Evolutionary conservation across 306 rosid genomes (phyloP).

Genomic region (Sicyos baderoa): DNA sequence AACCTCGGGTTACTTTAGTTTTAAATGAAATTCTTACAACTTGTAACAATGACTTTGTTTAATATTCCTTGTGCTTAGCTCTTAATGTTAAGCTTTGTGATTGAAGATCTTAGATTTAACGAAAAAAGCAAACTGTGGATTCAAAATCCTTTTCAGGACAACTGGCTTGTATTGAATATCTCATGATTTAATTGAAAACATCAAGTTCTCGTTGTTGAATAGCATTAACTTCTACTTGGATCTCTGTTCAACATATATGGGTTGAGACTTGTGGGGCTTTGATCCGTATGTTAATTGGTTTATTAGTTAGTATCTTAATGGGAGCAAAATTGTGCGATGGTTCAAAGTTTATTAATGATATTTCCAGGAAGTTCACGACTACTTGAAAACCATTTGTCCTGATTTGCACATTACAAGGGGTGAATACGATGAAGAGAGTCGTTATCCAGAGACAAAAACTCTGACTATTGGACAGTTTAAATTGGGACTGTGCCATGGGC

Average conservation of each 20-base stretch:
- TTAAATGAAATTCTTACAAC: too few species aligned
- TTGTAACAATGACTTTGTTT: too few species aligned
- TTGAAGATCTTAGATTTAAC: constrained; percentile 1
- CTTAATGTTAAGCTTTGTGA: not conserved
- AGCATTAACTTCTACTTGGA: constrained; percentile 5
- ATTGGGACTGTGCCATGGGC: constrained; percentile 95
- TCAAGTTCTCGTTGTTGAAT: not conserved
- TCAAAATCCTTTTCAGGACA: not conserved
- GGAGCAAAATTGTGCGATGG: not conserved
- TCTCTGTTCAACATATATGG: not conserved
- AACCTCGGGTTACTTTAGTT: too few species aligned
- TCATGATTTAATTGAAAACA: not conserved
- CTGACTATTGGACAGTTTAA: constrained; percentile 95
- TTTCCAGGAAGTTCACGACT: constrained; percentile 91
- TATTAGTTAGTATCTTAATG: not conserved
- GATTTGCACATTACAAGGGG: constrained; percentile 91
- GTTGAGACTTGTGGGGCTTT: not conserved
- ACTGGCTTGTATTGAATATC: not conserved
- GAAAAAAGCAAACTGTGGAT: not conserved
- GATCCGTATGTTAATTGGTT: not conserved
- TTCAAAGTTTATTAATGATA: constrained; percentile 17
- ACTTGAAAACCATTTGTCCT: constrained; percentile 94
- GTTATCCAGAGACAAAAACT: constrained; percentile 92
- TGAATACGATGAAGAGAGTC: constrained; percentile 84
- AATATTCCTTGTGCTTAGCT: too few species aligned